Conservation (phyloP, 139 green algal genomes). For the Nannochloris sp. region DNA sequence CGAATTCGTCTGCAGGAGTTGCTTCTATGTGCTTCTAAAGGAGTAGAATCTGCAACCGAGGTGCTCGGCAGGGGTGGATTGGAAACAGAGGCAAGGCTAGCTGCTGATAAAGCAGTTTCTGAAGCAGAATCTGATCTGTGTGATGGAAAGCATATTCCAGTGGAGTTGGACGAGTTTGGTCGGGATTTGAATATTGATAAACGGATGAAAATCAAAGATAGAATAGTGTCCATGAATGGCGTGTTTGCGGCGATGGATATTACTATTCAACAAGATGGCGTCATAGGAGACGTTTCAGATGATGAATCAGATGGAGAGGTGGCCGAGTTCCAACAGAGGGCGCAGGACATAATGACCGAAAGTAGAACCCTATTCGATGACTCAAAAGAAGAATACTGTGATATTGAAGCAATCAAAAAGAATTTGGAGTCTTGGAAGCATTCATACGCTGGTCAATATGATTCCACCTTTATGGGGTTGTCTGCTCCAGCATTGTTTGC, state of each 20-base stretch:
- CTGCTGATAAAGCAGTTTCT: constrained; percentile 20
- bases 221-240: constrained; percentile 2
- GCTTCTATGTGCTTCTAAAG: constrained; percentile 50
- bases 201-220: constrained; percentile 23
- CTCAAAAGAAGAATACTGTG: constrained; percentile 62
- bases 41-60: constrained; percentile 45
- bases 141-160: constrained; percentile 11
- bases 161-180: constrained; percentile 84
- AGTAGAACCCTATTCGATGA: constrained; percentile 67
- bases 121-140: constrained; percentile 5
- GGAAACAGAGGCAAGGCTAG: constrained; percentile 22
- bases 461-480: constrained; percentile 65
- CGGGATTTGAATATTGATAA: constrained; percentile 58
- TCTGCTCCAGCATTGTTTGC: constrained; percentile 76
- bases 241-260: neutral
- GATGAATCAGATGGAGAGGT: constrained; percentile 45
- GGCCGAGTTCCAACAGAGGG: constrained; percentile 15
- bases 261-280: constrained; percentile 9
- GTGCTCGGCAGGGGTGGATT: constrained; percentile 40
- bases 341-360: constrained; percentile 8
- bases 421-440: constrained; percentile 57
- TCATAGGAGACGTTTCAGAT: neutral
- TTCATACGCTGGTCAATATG: constrained; percentile 51
- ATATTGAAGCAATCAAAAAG: constrained; percentile 48
- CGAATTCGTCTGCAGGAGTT: constrained; percentile 22